These are phyloP conservation scores for Dactylellina haptotyla DNA, from an alignment of 2,329 filamentous ascomycete species.

Conservation along the genomic window DNA sequence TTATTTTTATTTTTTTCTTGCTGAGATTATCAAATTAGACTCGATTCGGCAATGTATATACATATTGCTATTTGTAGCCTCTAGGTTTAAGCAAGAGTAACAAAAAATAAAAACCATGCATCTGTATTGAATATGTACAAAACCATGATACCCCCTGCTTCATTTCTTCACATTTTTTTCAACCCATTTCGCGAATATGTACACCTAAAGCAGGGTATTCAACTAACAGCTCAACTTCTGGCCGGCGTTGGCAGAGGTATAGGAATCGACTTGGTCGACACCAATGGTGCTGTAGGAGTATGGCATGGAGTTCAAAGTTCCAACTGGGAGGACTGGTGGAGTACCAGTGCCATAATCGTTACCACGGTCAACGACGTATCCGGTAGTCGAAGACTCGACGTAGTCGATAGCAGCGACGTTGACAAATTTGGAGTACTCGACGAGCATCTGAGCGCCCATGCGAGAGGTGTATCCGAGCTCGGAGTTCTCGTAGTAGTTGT, in stretches of 20 bases:
- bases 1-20: too few relatives aligned
- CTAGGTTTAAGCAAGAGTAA: not conserved
- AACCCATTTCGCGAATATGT: too few relatives aligned
- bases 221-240: conserved; percentile 46
- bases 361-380: conserved; percentile 63
- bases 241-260: conserved; percentile 38
- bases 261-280: conserved; percentile 25
- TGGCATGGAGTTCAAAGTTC: conserved; percentile 66
- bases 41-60: too few relatives aligned
- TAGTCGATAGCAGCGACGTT: conserved; percentile 42
- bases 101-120: too few relatives aligned
- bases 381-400: conserved; percentile 58
- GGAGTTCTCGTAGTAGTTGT: conserved; percentile 65
- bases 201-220: not conserved
- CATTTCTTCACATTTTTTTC: too few relatives aligned
- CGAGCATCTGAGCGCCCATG: conserved; percentile 68
- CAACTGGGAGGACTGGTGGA: conserved; percentile 65
- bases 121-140: too few relatives aligned
- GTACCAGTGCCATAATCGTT: conserved; percentile 65
- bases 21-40: too few relatives aligned
- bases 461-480: conserved; percentile 69
- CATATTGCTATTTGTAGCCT: too few relatives aligned
- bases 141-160: too few relatives aligned
- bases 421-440: conserved; percentile 66
- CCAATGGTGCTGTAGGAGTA: conserved; percentile 64